phyloP scores from a whole-genome alignment of 768 basidiomycete genomes.

The Austroboletus eburneus region DNA sequence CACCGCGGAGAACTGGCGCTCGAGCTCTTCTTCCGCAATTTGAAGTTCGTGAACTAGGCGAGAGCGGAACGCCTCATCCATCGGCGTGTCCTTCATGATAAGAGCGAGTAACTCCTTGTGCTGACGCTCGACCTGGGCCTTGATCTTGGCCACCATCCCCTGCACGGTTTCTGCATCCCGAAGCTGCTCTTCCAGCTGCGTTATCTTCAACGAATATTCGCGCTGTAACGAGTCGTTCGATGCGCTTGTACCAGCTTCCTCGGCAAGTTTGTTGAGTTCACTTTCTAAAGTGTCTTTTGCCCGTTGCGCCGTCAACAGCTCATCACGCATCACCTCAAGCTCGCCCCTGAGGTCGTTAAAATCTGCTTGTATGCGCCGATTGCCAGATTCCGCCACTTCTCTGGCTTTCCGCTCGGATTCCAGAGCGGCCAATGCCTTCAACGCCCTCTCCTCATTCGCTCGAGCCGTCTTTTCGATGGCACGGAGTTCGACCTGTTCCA shows the following conservation, averaged over 20 bases:
- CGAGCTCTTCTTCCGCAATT: constrained; percentile 45
- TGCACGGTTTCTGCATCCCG: constrained; percentile 52
- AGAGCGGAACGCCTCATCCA: constrained; percentile 58
- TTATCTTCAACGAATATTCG: constrained; percentile 59
- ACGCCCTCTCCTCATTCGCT: constrained; percentile 57
- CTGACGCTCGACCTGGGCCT: constrained; percentile 59
- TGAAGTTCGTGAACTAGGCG: constrained; percentile 62
- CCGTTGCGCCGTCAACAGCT: constrained; percentile 48
- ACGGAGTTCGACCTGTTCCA: constrained; percentile 60
- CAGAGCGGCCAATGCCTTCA: constrained; percentile 51
- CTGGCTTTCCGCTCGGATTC: constrained; percentile 66
- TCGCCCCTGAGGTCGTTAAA: constrained; percentile 54
- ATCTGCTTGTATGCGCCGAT: constrained; percentile 57
- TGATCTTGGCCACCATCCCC: constrained; percentile 49
- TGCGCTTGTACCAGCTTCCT: constrained; percentile 49
- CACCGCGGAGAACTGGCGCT: constrained; percentile 20
- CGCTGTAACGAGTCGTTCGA: constrained; percentile 59
- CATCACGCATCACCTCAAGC: constrained; percentile 49
- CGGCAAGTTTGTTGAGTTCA: constrained; percentile 63
- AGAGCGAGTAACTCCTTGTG: constrained; percentile 71
- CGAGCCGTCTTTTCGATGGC: constrained; percentile 65
- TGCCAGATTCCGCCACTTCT: constrained; percentile 61
- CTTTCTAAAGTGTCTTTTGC: constrained; percentile 64
- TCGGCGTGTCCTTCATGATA: constrained; percentile 51
- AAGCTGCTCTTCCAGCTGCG: constrained; percentile 58